These are phyloP conservation scores for Sarocladium oryzae DNA, from an alignment of 2,329 filamentous ascomycete genomes.

Conservation along the genomic window DNA sequence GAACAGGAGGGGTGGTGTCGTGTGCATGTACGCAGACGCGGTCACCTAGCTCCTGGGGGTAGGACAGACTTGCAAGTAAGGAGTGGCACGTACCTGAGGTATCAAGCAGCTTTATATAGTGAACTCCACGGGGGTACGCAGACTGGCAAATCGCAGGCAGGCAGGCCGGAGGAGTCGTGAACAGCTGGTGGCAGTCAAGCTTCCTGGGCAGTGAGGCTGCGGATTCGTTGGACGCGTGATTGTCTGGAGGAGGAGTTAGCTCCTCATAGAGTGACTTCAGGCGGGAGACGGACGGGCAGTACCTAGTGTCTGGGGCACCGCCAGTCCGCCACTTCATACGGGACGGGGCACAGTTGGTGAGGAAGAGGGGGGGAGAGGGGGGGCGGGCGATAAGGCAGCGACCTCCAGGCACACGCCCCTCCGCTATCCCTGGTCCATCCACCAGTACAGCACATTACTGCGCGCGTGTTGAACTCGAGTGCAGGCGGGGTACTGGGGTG, in stretches of 20 bases:
- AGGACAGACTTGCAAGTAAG: no score
- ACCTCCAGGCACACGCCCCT: no score
- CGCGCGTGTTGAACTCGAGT: no score
- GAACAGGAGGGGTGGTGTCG: not conserved
- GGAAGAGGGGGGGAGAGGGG: no score
- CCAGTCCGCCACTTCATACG: no score
- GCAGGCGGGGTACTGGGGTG: not conserved
- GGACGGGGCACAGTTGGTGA: no score
- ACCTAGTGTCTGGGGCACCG: no score
- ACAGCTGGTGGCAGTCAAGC: not conserved
- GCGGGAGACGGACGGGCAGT: no score
- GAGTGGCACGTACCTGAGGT: slow-evolving; percentile 1
- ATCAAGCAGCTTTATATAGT: not conserved
- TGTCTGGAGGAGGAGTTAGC: not conserved
- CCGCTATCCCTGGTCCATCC: no score
- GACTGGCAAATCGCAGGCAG: not conserved
- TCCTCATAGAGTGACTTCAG: no score
- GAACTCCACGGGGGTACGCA: not conserved
- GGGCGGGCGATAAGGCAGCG: no score
- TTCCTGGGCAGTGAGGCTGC: not conserved
- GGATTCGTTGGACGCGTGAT: slow-evolving; percentile 5
- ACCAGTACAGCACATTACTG: no score
- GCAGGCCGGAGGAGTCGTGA: not conserved
- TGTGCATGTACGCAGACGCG: not conserved
- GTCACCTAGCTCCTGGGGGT: not conserved